These are phyloP conservation scores for Penicillium desertorum DNA, from an alignment of 495 filamentous ascomycete species.

Conservation along the genomic window DNA sequence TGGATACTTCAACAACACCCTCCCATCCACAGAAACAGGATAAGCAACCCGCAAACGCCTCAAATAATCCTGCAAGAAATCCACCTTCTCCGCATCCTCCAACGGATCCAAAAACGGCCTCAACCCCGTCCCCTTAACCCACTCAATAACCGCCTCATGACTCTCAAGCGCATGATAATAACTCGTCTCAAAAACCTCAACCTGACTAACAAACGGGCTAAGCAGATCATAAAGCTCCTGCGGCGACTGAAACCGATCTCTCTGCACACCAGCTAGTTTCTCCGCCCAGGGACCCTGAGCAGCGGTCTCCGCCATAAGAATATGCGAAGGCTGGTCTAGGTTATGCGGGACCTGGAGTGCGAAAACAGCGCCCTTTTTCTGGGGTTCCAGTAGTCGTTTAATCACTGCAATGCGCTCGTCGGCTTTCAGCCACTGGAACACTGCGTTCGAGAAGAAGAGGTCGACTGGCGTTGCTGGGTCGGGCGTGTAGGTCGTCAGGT, in stretches of 20 bases:
- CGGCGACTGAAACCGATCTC: conserved; percentile 49
- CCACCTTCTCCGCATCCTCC: conserved; percentile 30
- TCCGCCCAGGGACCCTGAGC: conserved; percentile 37
- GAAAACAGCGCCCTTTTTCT: conserved; percentile 46
- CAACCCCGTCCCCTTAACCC: conserved; percentile 57
- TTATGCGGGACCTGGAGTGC: conserved; percentile 58
- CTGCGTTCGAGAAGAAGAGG: conserved; percentile 55
- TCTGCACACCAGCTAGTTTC: conserved; percentile 35
- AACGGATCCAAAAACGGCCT: conserved; percentile 50
- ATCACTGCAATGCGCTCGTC: conserved; percentile 43
- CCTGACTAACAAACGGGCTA: conserved; percentile 36
- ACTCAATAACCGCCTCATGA: conserved; percentile 52
- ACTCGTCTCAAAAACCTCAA: conserved; percentile 52
- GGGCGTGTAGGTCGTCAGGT: conserved; percentile 39
- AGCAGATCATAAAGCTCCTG: conserved; percentile 48
- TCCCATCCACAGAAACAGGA: conserved; percentile 40
- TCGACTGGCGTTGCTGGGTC: conserved; percentile 31
- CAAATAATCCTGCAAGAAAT: conserved; percentile 45
- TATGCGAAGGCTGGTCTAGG: conserved; percentile 47
- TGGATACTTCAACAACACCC: conserved; percentile 47
- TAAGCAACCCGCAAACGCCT: conserved; percentile 37
- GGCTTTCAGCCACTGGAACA: conserved; percentile 54
- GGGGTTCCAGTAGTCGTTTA: conserved; percentile 37
- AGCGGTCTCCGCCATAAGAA: conserved; percentile 48
- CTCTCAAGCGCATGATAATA: conserved; percentile 52